phyloP scores from a whole-genome alignment of 306 rosid genomes.

The Canavalia gladiata region DNA sequence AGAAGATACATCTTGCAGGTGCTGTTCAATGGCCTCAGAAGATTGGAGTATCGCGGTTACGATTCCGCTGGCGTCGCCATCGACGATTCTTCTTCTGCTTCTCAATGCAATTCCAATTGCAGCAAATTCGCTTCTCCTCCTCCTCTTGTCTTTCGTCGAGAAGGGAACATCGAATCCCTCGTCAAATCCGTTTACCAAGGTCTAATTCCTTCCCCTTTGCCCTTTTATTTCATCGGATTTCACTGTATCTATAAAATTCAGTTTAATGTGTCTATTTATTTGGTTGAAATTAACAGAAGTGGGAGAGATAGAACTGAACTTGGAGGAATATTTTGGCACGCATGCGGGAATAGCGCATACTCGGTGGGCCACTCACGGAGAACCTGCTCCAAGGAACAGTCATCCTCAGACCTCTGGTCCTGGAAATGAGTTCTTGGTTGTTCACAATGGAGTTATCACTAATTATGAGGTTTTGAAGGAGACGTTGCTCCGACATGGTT shows the following conservation, averaged over 20 bases:
- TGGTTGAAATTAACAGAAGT: constrained; percentile 61
- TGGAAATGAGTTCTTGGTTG: constrained; percentile 88
- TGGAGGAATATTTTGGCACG: constrained; percentile 69
- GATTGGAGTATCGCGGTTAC: constrained; percentile 94
- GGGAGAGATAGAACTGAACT: constrained; percentile 65
- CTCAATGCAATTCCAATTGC: constrained; percentile 30
- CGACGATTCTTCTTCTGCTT: constrained; percentile 68
- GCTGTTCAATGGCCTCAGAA: constrained; percentile 85
- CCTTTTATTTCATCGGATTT: neutral
- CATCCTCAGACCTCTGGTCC: constrained; percentile 91
- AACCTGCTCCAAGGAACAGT: constrained; percentile 91
- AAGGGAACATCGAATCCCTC: constrained; percentile 93
- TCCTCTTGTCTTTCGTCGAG: constrained; percentile 86
- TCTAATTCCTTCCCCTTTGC: neutral
- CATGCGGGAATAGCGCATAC: constrained; percentile 98
- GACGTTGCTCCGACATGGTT: constrained; percentile 83
- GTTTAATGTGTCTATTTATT: neutral
- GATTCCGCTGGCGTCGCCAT: constrained; percentile 96
- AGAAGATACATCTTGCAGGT: constrained; percentile 89
- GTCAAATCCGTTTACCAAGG: constrained; percentile 93
- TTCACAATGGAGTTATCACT: constrained; percentile 92
- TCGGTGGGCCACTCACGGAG: constrained; percentile 99
- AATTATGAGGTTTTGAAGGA: constrained; percentile 95
- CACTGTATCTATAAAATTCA: neutral
- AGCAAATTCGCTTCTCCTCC: constrained; percentile 35